Evolutionary conservation across 495 filamentous ascomycete genomes (phyloP).

Genomic region (Penicilliopsis zonata): DNA sequence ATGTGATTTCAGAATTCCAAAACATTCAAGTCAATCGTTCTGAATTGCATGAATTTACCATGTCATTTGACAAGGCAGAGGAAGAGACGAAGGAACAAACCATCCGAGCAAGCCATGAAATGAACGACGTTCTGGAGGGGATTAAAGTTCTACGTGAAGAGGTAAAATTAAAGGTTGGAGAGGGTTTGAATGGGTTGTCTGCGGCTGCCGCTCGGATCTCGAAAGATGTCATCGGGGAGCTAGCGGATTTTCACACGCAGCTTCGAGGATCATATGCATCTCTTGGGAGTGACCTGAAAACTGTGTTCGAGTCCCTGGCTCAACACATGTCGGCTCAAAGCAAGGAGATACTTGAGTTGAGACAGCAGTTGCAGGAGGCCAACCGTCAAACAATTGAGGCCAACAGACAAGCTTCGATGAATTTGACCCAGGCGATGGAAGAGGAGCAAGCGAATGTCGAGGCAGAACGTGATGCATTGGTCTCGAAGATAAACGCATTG

Average conservation of each 20-base stretch:
- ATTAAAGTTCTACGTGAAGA: slow-evolving; percentile 80
- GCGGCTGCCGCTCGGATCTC: slow-evolving; percentile 78
- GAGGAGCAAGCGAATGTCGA: slow-evolving; percentile 66
- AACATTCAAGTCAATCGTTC: slow-evolving; percentile 53
- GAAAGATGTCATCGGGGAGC: slow-evolving; percentile 79
- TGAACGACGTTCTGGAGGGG: slow-evolving; percentile 84
- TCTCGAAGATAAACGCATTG: slow-evolving; percentile 63
- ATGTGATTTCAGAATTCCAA: slow-evolving; percentile 58
- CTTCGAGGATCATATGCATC: slow-evolving; percentile 76
- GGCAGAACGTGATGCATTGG: slow-evolving; percentile 58
- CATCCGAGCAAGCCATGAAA: slow-evolving; percentile 62
- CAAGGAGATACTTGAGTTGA: slow-evolving; percentile 58
- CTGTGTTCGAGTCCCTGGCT: slow-evolving; percentile 68
- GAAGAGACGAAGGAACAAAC: slow-evolving; percentile 55
- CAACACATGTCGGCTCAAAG: slow-evolving; percentile 66
- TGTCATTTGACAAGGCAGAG: slow-evolving; percentile 53
- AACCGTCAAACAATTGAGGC: slow-evolving; percentile 52
- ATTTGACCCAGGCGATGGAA: slow-evolving; percentile 56
- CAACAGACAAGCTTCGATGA: slow-evolving; percentile 49
- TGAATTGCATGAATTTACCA: slow-evolving; percentile 55
- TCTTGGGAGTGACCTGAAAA: slow-evolving; percentile 83
- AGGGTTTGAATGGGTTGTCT: slow-evolving; percentile 75
- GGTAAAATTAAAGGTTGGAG: slow-evolving; percentile 73
- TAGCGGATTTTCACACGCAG: slow-evolving; percentile 63
- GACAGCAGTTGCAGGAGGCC: slow-evolving; percentile 56